phyloP scores from a whole-genome alignment of 768 basidiomycete species.

The Lactarius akahatsu region DNA sequence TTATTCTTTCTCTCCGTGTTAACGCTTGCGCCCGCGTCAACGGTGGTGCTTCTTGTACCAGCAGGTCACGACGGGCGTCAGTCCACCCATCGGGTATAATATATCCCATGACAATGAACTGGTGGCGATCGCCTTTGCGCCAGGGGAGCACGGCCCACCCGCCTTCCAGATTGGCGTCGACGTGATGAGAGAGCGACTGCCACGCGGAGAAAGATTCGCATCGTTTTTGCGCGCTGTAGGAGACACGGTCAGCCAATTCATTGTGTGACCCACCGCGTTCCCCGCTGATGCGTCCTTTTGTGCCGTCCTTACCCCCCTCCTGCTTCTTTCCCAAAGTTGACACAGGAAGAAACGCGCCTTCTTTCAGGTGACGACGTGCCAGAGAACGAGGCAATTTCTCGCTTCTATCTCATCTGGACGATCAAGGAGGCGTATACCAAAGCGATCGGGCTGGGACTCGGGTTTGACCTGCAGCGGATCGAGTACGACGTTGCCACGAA shows the following conservation, averaged over 20 bases:
- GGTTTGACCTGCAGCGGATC: conserved; percentile 77
- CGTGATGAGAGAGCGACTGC: conserved; percentile 74
- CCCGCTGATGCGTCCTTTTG: conserved; percentile 9
- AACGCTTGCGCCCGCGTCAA: conserved; percentile 3
- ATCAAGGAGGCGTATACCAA: conserved; percentile 92
- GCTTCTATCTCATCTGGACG: conserved; percentile 86
- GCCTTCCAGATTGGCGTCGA: conserved; percentile 67
- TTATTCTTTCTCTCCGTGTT: neutral
- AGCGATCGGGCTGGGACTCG: conserved; percentile 77
- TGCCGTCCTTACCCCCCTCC: too few relatives aligned
- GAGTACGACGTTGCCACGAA: conserved; percentile 61
- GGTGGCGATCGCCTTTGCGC: conserved; percentile 61
- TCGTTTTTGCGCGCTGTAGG: conserved; percentile 63
- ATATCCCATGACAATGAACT: conserved; percentile 77
- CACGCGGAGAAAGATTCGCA: conserved; percentile 52
- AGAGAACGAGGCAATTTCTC: conserved; percentile 51
- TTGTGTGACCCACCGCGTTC: conserved; percentile 20
- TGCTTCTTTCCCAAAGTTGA: conserved; percentile 38
- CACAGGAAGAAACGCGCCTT: conserved; percentile 38
- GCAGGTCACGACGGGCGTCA: conserved; percentile 46
- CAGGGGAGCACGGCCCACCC: conserved; percentile 52
- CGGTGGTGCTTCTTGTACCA: neutral
- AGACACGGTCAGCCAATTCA: conserved; percentile 52
- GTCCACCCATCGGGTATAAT: conserved; percentile 72
- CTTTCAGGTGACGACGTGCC: conserved; percentile 40